These are phyloP conservation scores for Suillus subaureus DNA, from an alignment of 768 basidiomycete species.

Conservation along the genomic window DNA sequence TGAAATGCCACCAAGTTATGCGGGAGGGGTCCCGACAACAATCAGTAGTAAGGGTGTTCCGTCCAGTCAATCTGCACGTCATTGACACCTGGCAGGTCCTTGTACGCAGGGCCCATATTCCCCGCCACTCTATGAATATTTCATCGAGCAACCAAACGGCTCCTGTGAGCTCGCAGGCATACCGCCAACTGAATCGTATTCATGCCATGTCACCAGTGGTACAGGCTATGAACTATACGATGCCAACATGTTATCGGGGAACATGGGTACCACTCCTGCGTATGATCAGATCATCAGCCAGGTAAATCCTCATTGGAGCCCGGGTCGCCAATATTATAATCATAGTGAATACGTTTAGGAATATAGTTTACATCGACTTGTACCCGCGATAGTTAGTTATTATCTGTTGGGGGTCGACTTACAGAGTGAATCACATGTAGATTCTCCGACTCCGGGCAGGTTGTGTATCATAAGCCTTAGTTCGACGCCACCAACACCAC, in stretches of 20 bases:
- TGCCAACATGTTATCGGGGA: not conserved
- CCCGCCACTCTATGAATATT: not conserved
- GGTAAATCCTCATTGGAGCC: not conserved
- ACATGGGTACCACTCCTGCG: not conserved
- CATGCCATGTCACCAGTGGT: not conserved
- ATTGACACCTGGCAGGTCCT: not conserved
- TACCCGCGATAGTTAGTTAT: not conserved
- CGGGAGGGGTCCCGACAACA: not conserved
- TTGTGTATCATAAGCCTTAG: not conserved
- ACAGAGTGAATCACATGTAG: not conserved
- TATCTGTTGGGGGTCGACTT: not conserved
- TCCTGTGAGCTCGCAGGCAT: not conserved
- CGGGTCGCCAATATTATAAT: not conserved
- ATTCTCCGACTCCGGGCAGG: not conserved
- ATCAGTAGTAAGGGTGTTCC: not conserved
- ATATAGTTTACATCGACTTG: not conserved
- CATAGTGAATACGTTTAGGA: not conserved
- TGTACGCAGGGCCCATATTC: not conserved
- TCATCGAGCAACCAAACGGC: not conserved
- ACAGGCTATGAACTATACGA: not conserved
- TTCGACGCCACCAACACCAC: not conserved
- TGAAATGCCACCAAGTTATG: not conserved
- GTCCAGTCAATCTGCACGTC: not conserved
- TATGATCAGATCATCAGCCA: not conserved
- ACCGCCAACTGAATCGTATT: not conserved